These are phyloP conservation scores for Neofusicoccum parvum DNA, from an alignment of 2,329 filamentous ascomycete species.

Conservation along the genomic window DNA sequence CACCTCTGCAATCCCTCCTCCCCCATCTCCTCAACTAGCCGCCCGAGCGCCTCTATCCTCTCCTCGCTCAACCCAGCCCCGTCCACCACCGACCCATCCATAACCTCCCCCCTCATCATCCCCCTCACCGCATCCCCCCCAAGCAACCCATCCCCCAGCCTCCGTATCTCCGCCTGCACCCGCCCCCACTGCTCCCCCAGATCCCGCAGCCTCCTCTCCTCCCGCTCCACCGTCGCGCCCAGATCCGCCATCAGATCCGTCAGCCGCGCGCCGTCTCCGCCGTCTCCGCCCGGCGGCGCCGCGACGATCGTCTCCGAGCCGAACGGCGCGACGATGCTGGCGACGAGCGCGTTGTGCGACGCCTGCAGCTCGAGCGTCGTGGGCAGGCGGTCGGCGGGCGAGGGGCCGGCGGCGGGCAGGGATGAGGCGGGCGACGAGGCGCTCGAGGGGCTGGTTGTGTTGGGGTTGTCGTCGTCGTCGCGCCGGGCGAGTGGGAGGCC, in stretches of 20 bases:
- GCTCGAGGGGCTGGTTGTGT: conserved; percentile 30
- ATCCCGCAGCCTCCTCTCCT: conserved; percentile 26
- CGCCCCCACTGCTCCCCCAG: conserved; percentile 33
- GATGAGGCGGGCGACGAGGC: conserved; percentile 27
- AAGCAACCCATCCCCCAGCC: not conserved
- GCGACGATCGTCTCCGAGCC: conserved; percentile 25
- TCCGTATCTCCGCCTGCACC: conserved; percentile 33
- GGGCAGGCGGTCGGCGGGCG: conserved; percentile 20
- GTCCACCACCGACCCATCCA: not conserved
- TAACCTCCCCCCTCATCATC: not conserved
- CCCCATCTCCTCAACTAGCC: conserved; percentile 27
- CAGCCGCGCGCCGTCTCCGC: conserved; percentile 22
- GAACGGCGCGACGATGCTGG: conserved; percentile 29
- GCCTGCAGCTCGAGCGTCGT: conserved; percentile 26
- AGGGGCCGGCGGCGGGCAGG: conserved; percentile 23
- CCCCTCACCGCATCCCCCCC: not conserved
- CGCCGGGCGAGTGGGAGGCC: not conserved
- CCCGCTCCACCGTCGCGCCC: conserved; percentile 25
- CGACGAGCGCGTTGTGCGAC: conserved; percentile 27
- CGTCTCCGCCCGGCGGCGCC: conserved; percentile 23
- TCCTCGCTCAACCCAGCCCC: conserved; percentile 21
- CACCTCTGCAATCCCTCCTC: conserved; percentile 22
- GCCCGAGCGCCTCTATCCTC: conserved; percentile 26
- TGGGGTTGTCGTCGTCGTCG: conserved; percentile 23
- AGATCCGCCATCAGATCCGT: conserved; percentile 29